Base-by-base conservation (phyloP, 768 basidiomycete species). In the Pulveroboletus sp. region DNA sequence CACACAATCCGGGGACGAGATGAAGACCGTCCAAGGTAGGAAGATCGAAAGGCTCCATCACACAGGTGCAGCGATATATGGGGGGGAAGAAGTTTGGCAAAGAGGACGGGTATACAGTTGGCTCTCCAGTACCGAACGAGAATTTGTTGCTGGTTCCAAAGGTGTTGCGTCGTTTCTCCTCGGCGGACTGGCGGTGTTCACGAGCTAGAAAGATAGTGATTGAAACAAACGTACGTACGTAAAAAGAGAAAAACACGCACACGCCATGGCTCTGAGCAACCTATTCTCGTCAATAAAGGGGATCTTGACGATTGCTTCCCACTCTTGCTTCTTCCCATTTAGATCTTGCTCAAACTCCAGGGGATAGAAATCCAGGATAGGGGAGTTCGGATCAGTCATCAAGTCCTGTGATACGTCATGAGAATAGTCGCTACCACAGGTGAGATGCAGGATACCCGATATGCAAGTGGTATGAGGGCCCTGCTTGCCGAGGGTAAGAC, bases 271-370 rank as follows among this genome's bases (percentile, higher is more conserved):
- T 30, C 73, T 73, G 30, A 96, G 71, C 18, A 99, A 66, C 45
- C 91, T 76, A 10, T 70, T 58, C 66, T 94, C 83, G 40, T 96
- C 85, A 52, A 99, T 97, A 69, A 99, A 99, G 0, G 96, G 96
- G 57, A 99, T 97, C 72, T 98, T 98, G 47, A 99, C 93, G 44
- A 98, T 82, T 0, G 96, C 95, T 67, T 99, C 96, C 96, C 96
- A 99, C 24, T 97, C 95, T 58, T 88, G 85, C 66, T 93, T 98
- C 79, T 99, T 99, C 30, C 96, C 96, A 58, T 99, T 98, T 63
- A 96, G 70, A 71, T 99, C 96, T 56, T 80, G 83, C 56, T 91
- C 93, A 57, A 98, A 98, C 46, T 93, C 85, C 14, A 75, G 57
- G 3, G 96, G 96, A 66, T 99, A 99, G 73, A 98, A 98, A 63